A percentile compares a stretch with the other conserved stretches of the same genome.
phyloP scores from a whole-genome alignment of 805 yeast genomes.

The Huiozyma sinensis region DNA sequence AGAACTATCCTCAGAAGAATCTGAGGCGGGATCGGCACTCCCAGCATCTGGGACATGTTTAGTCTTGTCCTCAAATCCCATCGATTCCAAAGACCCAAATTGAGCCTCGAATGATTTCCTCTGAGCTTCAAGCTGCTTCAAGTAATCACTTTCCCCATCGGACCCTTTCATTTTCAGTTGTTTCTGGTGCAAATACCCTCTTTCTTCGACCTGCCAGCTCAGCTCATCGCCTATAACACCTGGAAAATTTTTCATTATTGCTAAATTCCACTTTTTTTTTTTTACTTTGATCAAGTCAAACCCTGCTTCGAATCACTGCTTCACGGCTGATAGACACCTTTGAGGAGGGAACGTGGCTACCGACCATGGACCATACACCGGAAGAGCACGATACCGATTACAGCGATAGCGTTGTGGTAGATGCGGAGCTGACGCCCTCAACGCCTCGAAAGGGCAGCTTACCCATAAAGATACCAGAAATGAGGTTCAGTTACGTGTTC shows the following conservation, averaged over 20 bases:
- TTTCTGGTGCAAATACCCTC: background rate
- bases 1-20: background rate
- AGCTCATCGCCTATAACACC: constrained; percentile 2
- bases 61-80: constrained; percentile 43
- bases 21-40: constrained; percentile 1
- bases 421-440: no score
- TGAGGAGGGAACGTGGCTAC: no score
- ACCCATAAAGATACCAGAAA: constrained; percentile 39
- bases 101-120: constrained; percentile 52
- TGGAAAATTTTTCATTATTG: background rate
- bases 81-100: constrained; percentile 45
- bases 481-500: constrained; percentile 58
- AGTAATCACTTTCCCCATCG: constrained; percentile 14
- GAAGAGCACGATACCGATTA: no score
- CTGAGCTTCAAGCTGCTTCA: constrained; percentile 37
- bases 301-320: no score
- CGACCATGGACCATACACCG: no score
- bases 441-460: no score
- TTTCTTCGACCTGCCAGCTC: background rate
- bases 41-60: constrained; percentile 10
- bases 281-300: no score
- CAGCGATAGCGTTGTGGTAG: no score
- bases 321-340: no score
- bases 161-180: background rate
- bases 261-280: no score